Base-by-base conservation (phyloP, 257 asterid species). In the Solanum appendiculatum region DNA sequence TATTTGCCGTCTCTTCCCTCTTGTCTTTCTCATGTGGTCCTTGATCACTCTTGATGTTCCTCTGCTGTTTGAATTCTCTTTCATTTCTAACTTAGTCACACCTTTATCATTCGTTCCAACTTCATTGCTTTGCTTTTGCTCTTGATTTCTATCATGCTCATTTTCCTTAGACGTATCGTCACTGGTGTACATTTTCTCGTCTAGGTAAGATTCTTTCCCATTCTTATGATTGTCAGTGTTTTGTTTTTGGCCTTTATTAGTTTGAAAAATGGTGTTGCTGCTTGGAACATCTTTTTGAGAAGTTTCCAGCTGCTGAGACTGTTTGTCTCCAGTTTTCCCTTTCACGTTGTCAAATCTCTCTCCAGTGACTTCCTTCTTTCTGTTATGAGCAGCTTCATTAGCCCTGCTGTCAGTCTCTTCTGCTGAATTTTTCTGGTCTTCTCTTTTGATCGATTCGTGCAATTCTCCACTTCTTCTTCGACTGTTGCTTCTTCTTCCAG, bases 1-100 rank as follows among this genome's bases (percentile, higher is more conserved):
- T 46, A 54, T 84, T 64, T 90, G 89, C 92, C 82, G 84, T 89
- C 93, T 90, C 88, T 89, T 94, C 69, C 91, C 92, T 85, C 86
- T 90, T 34, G 87, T 27, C 87, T 85, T 91, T 82, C 88, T 92
- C 60, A 48, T 27, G 85, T 31, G 44, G 85, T 31, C 44, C 31
- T 81, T 81, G 44, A 7, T 81, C 44, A 48, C 85, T 81, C 20
- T 81, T 48, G 44, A 29, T 48, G 68, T 81, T 81, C 82, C 66
- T 63, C 87, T 82, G 46, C 84, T 60, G 15, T 46, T 86, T 39
- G 84, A 29, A 70, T 87, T 86, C 69, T 86, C 85, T 46, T 82
- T 89, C 87, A 40, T 42, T 85, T 91, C 94, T 90, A 87, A 27
- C 87, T 86, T 90, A 89, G 60, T 75, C 66, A 87, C 88, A 8